Conservation (phyloP, 116 monocot species). For the Dioscorea cayenensis region DNA sequence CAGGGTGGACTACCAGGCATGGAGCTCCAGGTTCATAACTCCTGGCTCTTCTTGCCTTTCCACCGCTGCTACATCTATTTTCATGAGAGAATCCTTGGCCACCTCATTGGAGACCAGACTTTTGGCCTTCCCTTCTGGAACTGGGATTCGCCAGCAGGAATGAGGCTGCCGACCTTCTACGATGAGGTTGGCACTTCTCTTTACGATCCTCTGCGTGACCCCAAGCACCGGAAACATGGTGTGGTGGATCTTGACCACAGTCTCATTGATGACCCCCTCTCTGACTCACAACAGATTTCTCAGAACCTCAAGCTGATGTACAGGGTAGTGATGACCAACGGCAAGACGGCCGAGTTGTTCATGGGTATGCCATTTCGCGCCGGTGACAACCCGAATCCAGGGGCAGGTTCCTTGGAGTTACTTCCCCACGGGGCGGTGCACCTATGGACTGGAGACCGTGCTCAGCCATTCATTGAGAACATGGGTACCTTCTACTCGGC, state of each 20-base stretch:
- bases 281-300: constrained; percentile 1
- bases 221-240: constrained; percentile 7
- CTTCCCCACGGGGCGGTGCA: constrained; percentile 26
- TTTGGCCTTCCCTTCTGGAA: constrained; percentile 32
- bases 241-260: constrained; percentile 17
- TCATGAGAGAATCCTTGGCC: constrained; percentile 29
- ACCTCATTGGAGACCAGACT: constrained; percentile 9
- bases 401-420: constrained; percentile 18
- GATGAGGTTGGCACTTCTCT: constrained; percentile 10
- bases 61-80: constrained; percentile 28
- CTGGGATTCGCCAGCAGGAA: constrained; percentile 22
- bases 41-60: constrained; percentile 10
- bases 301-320: constrained; percentile 34
- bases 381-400: constrained; percentile 5
- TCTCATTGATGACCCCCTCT: neutral
- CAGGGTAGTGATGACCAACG: constrained; percentile 19
- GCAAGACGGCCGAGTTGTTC: constrained; percentile 19
- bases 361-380: constrained; percentile 15
- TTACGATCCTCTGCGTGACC: constrained; percentile 18
- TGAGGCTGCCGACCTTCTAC: constrained; percentile 15
- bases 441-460: constrained; percentile 19
- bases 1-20: neutral
- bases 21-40: neutral
- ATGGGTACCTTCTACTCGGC: constrained; percentile 45
- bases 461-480: constrained; percentile 12